Evolutionary conservation across 2,329 filamentous ascomycete species (phyloP).

Genomic region (Aspergillus chevalieri): DNA sequence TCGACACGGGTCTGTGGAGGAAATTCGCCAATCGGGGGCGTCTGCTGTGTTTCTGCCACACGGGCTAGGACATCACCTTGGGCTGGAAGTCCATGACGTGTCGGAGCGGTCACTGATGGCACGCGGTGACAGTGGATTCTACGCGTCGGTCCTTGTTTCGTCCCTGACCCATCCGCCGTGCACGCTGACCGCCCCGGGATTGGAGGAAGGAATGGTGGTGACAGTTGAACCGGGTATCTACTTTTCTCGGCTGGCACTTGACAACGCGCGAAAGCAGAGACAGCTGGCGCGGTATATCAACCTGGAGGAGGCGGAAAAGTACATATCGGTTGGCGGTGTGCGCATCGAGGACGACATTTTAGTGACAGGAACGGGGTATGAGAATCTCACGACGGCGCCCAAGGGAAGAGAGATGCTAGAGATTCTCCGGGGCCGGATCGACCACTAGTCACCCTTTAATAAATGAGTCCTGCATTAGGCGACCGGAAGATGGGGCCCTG

Average conservation of each 20-base stretch:
- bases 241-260: slow-evolving; percentile 34
- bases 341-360: slow-evolving; percentile 57
- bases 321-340: slow-evolving; percentile 39
- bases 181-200: slow-evolving; percentile 26
- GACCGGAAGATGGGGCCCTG: neutral
- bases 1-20: slow-evolving; percentile 53
- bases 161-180: slow-evolving; percentile 21
- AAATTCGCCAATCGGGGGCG: slow-evolving; percentile 31
- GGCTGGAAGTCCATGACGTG: slow-evolving; percentile 41
- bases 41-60: slow-evolving; percentile 39
- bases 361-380: slow-evolving; percentile 61
- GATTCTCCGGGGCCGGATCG: slow-evolving; percentile 27
- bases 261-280: slow-evolving; percentile 26
- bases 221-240: slow-evolving; percentile 52
- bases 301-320: slow-evolving; percentile 33
- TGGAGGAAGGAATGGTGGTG: slow-evolving; percentile 52
- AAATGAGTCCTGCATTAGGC: neutral
- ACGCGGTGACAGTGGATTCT: slow-evolving; percentile 9
- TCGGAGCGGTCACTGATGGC: slow-evolving; percentile 32
- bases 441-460: slow-evolving; percentile 5
- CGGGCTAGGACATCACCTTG: slow-evolving; percentile 55
- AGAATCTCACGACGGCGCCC: slow-evolving; percentile 66
- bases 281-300: slow-evolving; percentile 31
- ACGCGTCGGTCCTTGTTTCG: slow-evolving; percentile 10
- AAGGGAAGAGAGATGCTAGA: slow-evolving; percentile 55